Evolutionary conservation across 2,329 filamentous ascomycete genomes (phyloP).

Genomic region (Penicillium griseofulvum): DNA sequence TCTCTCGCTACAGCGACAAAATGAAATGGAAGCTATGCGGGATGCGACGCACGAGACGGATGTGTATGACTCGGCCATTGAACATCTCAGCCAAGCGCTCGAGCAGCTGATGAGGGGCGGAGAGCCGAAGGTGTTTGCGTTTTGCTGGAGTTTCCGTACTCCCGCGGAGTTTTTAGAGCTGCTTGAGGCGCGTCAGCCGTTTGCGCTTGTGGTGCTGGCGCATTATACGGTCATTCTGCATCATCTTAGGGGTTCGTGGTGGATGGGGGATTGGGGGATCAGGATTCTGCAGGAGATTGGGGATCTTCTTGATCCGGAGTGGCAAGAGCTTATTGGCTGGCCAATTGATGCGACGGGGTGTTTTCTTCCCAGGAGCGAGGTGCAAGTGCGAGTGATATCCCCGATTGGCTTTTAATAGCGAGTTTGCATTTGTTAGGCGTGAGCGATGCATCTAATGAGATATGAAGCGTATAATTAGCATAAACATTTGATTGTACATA

Average conservation of each 20-base stretch:
- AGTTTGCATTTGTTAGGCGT: background rate
- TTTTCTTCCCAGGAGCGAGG: slow-evolving; percentile 15
- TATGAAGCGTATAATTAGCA: slow-evolving; percentile 5
- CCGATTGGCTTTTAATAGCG: background rate
- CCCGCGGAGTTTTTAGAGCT: slow-evolving; percentile 57
- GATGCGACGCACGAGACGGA: slow-evolving; percentile 27
- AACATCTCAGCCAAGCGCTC: slow-evolving; percentile 26
- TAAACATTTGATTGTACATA: slow-evolving; percentile 2
- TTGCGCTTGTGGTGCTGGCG: slow-evolving; percentile 45
- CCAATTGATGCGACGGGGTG: slow-evolving; percentile 36
- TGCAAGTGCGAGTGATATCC: background rate
- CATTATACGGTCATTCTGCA: slow-evolving; percentile 53
- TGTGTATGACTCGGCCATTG: slow-evolving; percentile 27
- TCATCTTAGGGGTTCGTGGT: slow-evolving; percentile 63
- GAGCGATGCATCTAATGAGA: slow-evolving; percentile 9
- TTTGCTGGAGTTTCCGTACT: slow-evolving; percentile 61
- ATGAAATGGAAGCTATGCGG: slow-evolving; percentile 21
- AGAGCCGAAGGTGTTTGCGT: slow-evolving; percentile 39
- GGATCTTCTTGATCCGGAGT: slow-evolving; percentile 25
- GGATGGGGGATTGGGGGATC: slow-evolving; percentile 65
- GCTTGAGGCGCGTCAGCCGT: slow-evolving; percentile 36
- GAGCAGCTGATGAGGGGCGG: slow-evolving; percentile 30
- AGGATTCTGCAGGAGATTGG: slow-evolving; percentile 63
- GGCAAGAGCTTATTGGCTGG: slow-evolving; percentile 32
- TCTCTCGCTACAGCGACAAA: slow-evolving; percentile 25